A percentile compares a stretch with the other conserved stretches of the same genome.
Conservation (phyloP, 768 basidiomycete genomes). For the Mycena maculata region DNA sequence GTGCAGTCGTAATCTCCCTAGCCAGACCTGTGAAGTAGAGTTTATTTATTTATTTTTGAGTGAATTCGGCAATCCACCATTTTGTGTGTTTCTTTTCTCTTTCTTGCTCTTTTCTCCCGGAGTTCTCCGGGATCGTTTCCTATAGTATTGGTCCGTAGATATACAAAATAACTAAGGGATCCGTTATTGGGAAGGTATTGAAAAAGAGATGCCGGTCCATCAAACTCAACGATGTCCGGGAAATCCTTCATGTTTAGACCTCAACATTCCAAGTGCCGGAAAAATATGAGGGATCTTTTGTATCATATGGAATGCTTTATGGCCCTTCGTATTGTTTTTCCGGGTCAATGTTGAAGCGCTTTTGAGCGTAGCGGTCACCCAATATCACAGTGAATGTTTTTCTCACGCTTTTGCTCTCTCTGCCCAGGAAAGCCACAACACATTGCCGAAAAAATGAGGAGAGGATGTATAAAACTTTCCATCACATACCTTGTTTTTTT, state of each 20-base stretch:
- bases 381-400: no score
- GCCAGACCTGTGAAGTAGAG: no score
- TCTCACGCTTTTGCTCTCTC: no score
- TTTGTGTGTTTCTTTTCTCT: background rate
- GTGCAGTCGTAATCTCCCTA: no score
- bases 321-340: background rate
- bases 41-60: no score
- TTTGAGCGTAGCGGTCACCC: background rate
- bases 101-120: background rate
- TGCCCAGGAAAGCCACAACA: no score
- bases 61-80: background rate
- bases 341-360: background rate
- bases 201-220: background rate
- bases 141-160: background rate
- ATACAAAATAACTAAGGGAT: background rate
- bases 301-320: background rate
- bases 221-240: background rate
- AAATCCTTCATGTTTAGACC: background rate
- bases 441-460: background rate
- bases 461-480: background rate
- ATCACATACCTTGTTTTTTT: background rate
- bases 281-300: background rate
- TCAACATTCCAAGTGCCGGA: background rate
- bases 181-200: background rate
- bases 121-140: background rate